Percentiles rank a stretch among this genome's conserved stretches.
Conservation (phyloP, 805 yeast species). For the Kazachstania viticola region DNA sequence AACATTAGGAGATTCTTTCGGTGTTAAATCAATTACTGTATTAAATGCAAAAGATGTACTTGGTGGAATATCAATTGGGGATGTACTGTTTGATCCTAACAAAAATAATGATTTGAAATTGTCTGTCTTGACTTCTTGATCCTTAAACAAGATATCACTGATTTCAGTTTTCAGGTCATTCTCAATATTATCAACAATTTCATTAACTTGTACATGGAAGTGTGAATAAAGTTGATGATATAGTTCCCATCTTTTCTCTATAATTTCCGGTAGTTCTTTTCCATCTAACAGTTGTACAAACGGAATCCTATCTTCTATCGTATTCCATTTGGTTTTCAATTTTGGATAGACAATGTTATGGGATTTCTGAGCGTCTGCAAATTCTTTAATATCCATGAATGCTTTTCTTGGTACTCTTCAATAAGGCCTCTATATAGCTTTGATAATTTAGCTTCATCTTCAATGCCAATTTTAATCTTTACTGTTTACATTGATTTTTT, state of each 20-base stretch:
- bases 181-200: constrained; percentile 25
- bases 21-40: constrained; percentile 26
- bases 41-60: constrained; percentile 10
- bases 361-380: constrained; percentile 25
- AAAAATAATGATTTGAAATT: constrained; percentile 29
- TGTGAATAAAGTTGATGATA: constrained; percentile 27
- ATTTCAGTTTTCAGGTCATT: constrained; percentile 27
- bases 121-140: constrained; percentile 3
- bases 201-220: constrained; percentile 22
- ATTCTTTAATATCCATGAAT: constrained; percentile 20
- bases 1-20: constrained; percentile 30
- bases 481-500: too few relatives aligned
- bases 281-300: constrained; percentile 35
- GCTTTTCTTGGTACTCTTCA: too few relatives aligned
- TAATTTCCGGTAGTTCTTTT: constrained; percentile 30
- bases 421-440: constrained; percentile 22
- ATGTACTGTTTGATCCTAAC: constrained; percentile 34
- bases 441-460: too few relatives aligned
- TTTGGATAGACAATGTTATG: constrained; percentile 17
- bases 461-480: too few relatives aligned
- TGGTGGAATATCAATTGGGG: constrained; percentile 28
- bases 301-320: constrained; percentile 22
- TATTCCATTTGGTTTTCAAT: constrained; percentile 2
- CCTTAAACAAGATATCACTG: constrained; percentile 12
- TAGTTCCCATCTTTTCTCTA: constrained; percentile 31